Base-by-base conservation (phyloP, 495 filamentous ascomycete genomes). In the Xylaria scruposa region DNA sequence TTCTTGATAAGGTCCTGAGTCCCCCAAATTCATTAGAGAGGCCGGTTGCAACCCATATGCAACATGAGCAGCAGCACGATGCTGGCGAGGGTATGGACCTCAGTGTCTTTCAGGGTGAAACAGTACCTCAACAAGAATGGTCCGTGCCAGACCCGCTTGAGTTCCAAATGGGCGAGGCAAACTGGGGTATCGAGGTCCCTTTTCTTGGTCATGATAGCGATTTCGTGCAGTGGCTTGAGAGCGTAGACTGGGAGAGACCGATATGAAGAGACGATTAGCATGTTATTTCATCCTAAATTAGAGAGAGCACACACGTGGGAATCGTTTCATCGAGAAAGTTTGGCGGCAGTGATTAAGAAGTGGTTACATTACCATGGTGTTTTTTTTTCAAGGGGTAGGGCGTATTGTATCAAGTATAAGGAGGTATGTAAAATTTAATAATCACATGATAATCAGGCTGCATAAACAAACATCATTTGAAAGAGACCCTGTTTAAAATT, bases 171-270 rank as follows among this genome's bases (percentile, higher is more conserved):
- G 58, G 70, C 1, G 77, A 77, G 29, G 42, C 73, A 12, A 77
- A 76, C 44, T 76, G 74, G 40, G 73, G 71, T 3, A 75, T 77
- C 15, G 78, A 80, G 7, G 72, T 63, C 26, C 75, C 77, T 1
- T 77, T 80, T 58, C 61, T 78, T 47, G 77, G 77, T 19, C 72
- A 78, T 51, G 78, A 80, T 38, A 77, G 70, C 24, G 78, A 80
- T 60, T 80, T 80, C 31, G 75, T 80, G 72, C 77, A 78, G 36
- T 80, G 78, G 78, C 77, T 80, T 26, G 77, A 77, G 65, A 78
- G 71, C 47, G 74, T 75, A 70, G 78, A 80, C 38, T 78, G 77
- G 78, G 78, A 80, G 36, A 70, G 65, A n/a, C 72, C 75, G 19
- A 49, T 59, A 47, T 63, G 17, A 53, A 31, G 33, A 56, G 49